phyloP scores from a whole-genome alignment of 768 basidiomycete genomes.

The Suillus clintonianus region DNA sequence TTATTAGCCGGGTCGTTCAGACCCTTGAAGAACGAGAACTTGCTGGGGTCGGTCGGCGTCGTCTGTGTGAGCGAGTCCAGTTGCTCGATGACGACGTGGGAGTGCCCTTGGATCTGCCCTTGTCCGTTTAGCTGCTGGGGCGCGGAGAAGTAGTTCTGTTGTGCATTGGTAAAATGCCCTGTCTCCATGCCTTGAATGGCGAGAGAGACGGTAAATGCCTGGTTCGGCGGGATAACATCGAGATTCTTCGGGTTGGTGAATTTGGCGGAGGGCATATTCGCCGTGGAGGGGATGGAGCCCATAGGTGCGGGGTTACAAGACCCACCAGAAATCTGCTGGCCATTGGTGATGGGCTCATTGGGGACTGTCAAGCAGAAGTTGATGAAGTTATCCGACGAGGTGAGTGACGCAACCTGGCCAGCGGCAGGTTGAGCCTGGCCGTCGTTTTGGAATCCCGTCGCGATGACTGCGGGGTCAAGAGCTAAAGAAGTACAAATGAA shows the following conservation, averaged over 20 bases:
- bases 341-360: slow-evolving; percentile 55
- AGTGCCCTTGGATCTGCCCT: slow-evolving; percentile 58
- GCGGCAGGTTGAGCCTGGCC: slow-evolving; percentile 45
- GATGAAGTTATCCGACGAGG: slow-evolving; percentile 63
- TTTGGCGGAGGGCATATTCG: slow-evolving; percentile 51
- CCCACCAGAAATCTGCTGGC: slow-evolving; percentile 49
- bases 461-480: slow-evolving; percentile 54
- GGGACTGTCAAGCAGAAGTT: slow-evolving; percentile 51
- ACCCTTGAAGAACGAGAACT: slow-evolving; percentile 58
- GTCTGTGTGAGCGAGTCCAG: slow-evolving; percentile 46
- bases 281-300: slow-evolving; percentile 50
- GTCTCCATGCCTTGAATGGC: slow-evolving; percentile 47
- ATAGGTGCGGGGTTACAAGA: slow-evolving; percentile 64
- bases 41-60: slow-evolving; percentile 46
- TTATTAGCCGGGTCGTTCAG: slow-evolving; percentile 45
- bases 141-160: slow-evolving; percentile 55
- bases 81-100: slow-evolving; percentile 58
- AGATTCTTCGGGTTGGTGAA: slow-evolving; percentile 45
- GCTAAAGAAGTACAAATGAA: slow-evolving; percentile 31
- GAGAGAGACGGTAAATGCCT: slow-evolving; percentile 53
- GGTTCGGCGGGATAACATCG: slow-evolving; percentile 45
- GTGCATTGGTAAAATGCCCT: slow-evolving; percentile 59
- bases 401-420: slow-evolving; percentile 54
- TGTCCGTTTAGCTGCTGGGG: slow-evolving; percentile 54
- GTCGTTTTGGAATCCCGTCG: slow-evolving; percentile 49